Conservation (phyloP, 768 basidiomycete genomes). For the Guyanaporus albipodus region DNA sequence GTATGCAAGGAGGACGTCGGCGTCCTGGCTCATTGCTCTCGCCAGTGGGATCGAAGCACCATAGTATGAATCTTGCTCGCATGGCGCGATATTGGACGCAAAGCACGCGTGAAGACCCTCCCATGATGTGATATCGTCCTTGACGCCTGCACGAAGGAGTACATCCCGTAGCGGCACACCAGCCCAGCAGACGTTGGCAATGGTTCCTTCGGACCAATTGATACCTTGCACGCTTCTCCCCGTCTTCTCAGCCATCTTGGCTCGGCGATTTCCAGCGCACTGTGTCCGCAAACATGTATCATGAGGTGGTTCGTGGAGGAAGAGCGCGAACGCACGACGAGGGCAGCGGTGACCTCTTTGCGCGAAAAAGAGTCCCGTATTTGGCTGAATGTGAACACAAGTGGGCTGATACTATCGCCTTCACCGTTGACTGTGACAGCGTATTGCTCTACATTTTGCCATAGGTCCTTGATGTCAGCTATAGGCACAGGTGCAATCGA, state of each 20-base stretch:
- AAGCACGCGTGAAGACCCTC: conserved; percentile 52
- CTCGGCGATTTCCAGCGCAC: conserved; percentile 68
- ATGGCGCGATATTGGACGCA: conserved; percentile 53
- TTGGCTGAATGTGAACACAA: conserved; percentile 19
- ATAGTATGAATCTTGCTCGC: conserved; percentile 59
- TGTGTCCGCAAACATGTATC: conserved; percentile 1
- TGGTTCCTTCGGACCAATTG: conserved; percentile 64
- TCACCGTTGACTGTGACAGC: conserved; percentile 28
- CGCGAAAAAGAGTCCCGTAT: conserved; percentile 14
- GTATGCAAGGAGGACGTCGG: conserved; percentile 58
- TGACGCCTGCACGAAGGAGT: conserved; percentile 43
- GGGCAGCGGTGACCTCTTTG: conserved; percentile 43
- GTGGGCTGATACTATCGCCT: conserved; percentile 9
- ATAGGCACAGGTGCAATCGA: not conserved
- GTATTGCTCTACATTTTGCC: conserved; percentile 19
- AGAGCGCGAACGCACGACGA: conserved; percentile 43
- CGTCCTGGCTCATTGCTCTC: conserved; percentile 43
- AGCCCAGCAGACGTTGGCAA: conserved; percentile 65
- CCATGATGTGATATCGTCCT: conserved; percentile 17
- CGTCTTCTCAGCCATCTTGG: conserved; percentile 58
- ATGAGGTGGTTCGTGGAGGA: not conserved
- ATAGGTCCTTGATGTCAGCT: conserved; percentile 27
- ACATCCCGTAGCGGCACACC: conserved; percentile 58
- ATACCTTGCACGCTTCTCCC: conserved; percentile 48
- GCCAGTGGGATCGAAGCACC: conserved; percentile 59